phyloP scores from a whole-genome alignment of 1,139 yeast genomes.

The Candida tunisiensis region DNA sequence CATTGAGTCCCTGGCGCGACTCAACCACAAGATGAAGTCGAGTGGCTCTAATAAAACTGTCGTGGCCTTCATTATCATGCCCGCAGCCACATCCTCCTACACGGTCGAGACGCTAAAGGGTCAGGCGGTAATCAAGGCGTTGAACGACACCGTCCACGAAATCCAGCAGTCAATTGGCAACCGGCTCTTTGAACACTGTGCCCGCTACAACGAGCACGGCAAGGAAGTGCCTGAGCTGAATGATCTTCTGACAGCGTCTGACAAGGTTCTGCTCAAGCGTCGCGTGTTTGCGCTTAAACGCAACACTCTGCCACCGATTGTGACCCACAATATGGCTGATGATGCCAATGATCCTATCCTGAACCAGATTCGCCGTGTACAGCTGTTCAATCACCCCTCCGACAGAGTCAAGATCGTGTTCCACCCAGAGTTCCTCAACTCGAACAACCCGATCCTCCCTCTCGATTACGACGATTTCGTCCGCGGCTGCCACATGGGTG shows the following conservation, averaged over 20 bases:
- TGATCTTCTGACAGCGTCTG: slow-evolving; percentile 75
- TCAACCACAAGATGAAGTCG: slow-evolving; percentile 74
- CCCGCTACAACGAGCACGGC: slow-evolving; percentile 53
- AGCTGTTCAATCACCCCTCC: slow-evolving; percentile 73
- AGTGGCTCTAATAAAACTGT: slow-evolving; percentile 78
- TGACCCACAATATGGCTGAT: slow-evolving; percentile 94
- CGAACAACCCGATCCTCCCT: slow-evolving; percentile 86
- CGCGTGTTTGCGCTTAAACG: slow-evolving; percentile 88
- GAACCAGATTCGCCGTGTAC: slow-evolving; percentile 83
- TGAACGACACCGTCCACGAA: slow-evolving; percentile 79
- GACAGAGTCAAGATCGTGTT: slow-evolving; percentile 91
- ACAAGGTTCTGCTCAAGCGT: slow-evolving; percentile 77
- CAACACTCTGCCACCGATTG: slow-evolving; percentile 82
- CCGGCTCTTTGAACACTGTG: slow-evolving; percentile 81
- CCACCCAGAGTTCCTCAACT: slow-evolving; percentile 94
- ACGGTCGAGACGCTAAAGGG: slow-evolving; percentile 94
- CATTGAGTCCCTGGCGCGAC: slow-evolving; percentile 82
- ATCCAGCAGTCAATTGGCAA: slow-evolving; percentile 81
- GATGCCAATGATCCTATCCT: slow-evolving; percentile 84
- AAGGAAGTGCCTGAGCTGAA: slow-evolving; percentile 50
- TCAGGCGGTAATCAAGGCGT: slow-evolving; percentile 86
- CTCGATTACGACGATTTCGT: slow-evolving; percentile 96
- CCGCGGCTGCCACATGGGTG: slow-evolving; percentile 95
- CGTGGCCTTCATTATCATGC: slow-evolving; percentile 98
- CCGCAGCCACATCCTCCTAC: slow-evolving; percentile 84